phyloP scores from a whole-genome alignment of 345 rosid genomes.

The Hypericum androsaemum region DNA sequence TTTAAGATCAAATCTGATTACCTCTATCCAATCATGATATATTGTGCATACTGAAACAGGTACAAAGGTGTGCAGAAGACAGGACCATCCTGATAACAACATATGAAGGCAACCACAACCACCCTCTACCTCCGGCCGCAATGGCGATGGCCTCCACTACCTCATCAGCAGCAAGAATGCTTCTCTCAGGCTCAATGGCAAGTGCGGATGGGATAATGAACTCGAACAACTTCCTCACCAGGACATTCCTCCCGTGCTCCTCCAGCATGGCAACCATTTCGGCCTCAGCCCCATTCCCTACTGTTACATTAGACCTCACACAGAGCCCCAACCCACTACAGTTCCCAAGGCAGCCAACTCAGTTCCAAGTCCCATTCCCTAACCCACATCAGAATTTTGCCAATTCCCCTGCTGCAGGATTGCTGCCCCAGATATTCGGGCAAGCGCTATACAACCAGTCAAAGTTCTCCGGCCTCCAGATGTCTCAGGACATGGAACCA shows the following conservation, averaged over 20 bases:
- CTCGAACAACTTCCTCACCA: slow-evolving; percentile 15
- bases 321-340: not conserved
- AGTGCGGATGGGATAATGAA: slow-evolving; percentile 46
- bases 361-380: not conserved
- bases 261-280: slow-evolving; percentile 18
- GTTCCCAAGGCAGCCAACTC: not conserved
- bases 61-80: slow-evolving; percentile 95
- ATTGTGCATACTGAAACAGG: slow-evolving; percentile 37
- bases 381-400: slow-evolving; percentile 18
- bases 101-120: slow-evolving; percentile 93
- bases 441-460: slow-evolving; percentile 28
- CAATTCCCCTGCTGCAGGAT: slow-evolving; percentile 15
- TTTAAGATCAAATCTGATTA: too few species aligned
- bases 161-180: slow-evolving; percentile 74
- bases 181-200: slow-evolving; percentile 78
- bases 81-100: slow-evolving; percentile 68
- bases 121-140: slow-evolving; percentile 89
- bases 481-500: slow-evolving; percentile 17
- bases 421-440: slow-evolving; percentile 54
- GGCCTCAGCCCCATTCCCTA: slow-evolving; percentile 28
- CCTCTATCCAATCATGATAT: too few species aligned
- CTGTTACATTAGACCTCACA: slow-evolving; percentile 26
- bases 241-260: slow-evolving; percentile 6
- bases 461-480: not conserved
- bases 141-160: slow-evolving; percentile 91